Evolutionary conservation across 352 stramenopile genomes (phyloP).

Genomic region (Pythium coloratum): DNA sequence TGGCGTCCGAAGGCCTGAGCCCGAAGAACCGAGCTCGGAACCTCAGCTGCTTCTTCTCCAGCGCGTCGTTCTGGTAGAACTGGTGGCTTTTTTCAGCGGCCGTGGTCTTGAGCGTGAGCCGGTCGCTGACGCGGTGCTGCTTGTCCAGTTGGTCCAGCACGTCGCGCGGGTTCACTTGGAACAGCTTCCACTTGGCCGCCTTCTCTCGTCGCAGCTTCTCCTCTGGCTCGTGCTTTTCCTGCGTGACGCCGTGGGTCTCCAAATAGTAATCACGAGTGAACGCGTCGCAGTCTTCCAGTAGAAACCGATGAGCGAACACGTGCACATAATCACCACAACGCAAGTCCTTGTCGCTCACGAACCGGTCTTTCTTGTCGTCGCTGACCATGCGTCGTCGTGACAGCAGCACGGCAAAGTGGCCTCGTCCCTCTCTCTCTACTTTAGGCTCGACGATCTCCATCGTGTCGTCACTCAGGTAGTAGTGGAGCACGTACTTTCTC

Average conservation of each 20-base stretch:
- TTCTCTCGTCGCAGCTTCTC: neutral
- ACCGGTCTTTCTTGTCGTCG: slow-evolving; percentile 38
- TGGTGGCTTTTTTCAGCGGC: slow-evolving; percentile 17
- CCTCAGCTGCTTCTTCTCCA: slow-evolving; percentile 69
- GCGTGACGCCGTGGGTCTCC: slow-evolving; percentile 75
- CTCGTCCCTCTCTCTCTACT: slow-evolving; percentile 46
- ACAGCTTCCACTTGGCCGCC: slow-evolving; percentile 59
- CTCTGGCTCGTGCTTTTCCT: slow-evolving; percentile 52
- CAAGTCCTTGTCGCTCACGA: slow-evolving; percentile 69
- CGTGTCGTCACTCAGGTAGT: slow-evolving; percentile 92
- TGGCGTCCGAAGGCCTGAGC: slow-evolving; percentile 33
- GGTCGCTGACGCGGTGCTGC: slow-evolving; percentile 11
- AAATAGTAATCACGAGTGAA: slow-evolving; percentile 92
- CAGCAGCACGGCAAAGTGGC: slow-evolving; percentile 81
- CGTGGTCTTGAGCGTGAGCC: neutral
- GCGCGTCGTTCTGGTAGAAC: slow-evolving; percentile 39
- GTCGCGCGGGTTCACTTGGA: slow-evolving; percentile 37
- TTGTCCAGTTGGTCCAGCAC: slow-evolving; percentile 24
- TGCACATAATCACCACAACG: slow-evolving; percentile 81
- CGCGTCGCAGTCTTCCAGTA: slow-evolving; percentile 90
- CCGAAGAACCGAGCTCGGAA: slow-evolving; percentile 71
- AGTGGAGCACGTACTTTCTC: slow-evolving; percentile 89
- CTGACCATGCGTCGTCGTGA: slow-evolving; percentile 66
- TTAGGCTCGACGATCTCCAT: slow-evolving; percentile 88
- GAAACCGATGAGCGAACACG: slow-evolving; percentile 83